These are phyloP conservation scores for Exophiala aquamarina DNA, from an alignment of 2,329 filamentous ascomycete genomes.

Conservation along the genomic window DNA sequence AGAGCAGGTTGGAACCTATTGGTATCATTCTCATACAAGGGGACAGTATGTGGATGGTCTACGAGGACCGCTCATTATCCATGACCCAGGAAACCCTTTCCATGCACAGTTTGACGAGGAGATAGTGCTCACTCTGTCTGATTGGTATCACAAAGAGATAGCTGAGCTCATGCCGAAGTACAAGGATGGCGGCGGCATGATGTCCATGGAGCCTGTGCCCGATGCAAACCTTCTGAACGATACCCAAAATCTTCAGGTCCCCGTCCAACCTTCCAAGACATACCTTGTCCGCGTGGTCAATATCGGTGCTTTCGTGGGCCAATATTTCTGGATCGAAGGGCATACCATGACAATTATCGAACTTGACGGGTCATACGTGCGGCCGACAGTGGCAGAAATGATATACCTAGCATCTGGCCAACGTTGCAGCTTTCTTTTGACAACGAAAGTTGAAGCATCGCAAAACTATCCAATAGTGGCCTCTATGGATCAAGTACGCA, in stretches of 20 bases:
- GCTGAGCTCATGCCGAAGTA: constrained; percentile 30
- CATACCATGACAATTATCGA: constrained; percentile 40
- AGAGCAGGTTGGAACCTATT: constrained; percentile 50
- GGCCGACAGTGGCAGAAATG: constrained; percentile 54
- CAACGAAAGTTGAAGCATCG: constrained; percentile 57
- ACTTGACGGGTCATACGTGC: constrained; percentile 36
- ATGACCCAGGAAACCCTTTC: constrained; percentile 56
- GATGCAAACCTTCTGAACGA: constrained; percentile 68
- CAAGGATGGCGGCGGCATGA: constrained; percentile 43
- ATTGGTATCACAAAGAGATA: constrained; percentile 68
- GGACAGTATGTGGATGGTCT: constrained; percentile 62
- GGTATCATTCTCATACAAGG: constrained; percentile 67
- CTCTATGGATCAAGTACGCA: constrained; percentile 11
- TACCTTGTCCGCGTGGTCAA: constrained; percentile 74
- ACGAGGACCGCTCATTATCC: constrained; percentile 64
- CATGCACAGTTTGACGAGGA: constrained; percentile 60
- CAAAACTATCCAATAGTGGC: constrained; percentile 65
- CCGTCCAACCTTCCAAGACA: constrained; percentile 64
- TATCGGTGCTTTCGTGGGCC: constrained; percentile 67
- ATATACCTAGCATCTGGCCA: constrained; percentile 67
- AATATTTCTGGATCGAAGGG: constrained; percentile 49
- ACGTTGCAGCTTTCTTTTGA: constrained; percentile 47
- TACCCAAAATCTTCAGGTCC: constrained; percentile 58
- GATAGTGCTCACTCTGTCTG: constrained; percentile 65
- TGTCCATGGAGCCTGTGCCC: constrained; percentile 68